Evolutionary conservation across 768 basidiomycete species (phyloP), one percentile per base, ranked within the genome.

Genomic region (Trametes villosa): DNA sequence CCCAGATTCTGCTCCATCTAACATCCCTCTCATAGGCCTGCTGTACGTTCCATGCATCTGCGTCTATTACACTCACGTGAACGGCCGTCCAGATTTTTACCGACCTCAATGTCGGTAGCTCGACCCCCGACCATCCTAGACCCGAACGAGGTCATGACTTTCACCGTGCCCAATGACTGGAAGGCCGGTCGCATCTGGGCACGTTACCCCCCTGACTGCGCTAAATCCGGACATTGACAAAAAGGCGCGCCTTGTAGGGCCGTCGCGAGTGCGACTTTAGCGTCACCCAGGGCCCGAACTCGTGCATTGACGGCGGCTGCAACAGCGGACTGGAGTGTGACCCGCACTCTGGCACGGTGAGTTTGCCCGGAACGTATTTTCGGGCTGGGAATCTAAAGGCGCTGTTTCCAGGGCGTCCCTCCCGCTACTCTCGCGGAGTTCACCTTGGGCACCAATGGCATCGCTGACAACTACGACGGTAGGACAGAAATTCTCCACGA

Each of bases 231-330:
- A 38, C 18, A 18, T 7, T 15, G 4, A 15, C 36, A 15, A 34
- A 8, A 34, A 34, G 8, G 2, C 22, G 9, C 36, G 18, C 13
- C 9, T 22, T 20, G 38, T 30, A 68, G 64, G 64, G 59, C 49
- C 73, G 75, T 33, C 72, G 74, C 30, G 65, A 74, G 58, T 77
- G 77, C 64, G 64, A 76, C 48, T 78, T 78, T 70, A 57, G 41
- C 57, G 52, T 45, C 9, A 73, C 72, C 53, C 70, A 74, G 2
- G 71, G 71, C 12, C 71, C 74, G 0, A 68, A 63, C 51, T 67
- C 70, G 33, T 79, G 78, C 65, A 36, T 69, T 2, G 72, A 70
- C n/a, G 78, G 78, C 7, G 75, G 76, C 22, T 77, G 77, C 65
- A 75, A 72, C 31, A 73, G 77, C 34, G 77, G 78, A 33, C 69